Percentiles rank a stretch among this genome's conserved stretches.
Conservation (phyloP, 2,329 filamentous ascomycete genomes). For the Ophiostoma triangulosporum region DNA sequence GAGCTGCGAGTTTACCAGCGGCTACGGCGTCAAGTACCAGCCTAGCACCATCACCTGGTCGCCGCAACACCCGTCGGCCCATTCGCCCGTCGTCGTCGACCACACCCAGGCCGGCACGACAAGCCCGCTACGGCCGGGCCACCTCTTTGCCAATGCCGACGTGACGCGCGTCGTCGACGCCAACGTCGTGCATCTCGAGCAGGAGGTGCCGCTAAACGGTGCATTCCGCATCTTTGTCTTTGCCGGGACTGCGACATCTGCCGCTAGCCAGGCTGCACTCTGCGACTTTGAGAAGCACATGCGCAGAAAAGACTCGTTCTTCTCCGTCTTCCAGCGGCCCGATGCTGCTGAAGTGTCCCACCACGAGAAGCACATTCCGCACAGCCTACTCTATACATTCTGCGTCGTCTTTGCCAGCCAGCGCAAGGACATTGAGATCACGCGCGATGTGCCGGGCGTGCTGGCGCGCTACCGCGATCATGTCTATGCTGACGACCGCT, state of each 20-base stretch:
- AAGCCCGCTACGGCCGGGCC: slow-evolving; percentile 56
- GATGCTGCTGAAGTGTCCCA: slow-evolving; percentile 53
- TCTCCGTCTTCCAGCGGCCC: slow-evolving; percentile 46
- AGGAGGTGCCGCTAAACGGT: slow-evolving; percentile 78
- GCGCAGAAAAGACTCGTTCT: slow-evolving; percentile 56
- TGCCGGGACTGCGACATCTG: slow-evolving; percentile 60
- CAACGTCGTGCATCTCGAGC: slow-evolving; percentile 81
- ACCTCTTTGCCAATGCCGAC: slow-evolving; percentile 62
- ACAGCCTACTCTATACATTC: slow-evolving; percentile 69
- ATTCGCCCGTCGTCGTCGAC: slow-evolving; percentile 29
- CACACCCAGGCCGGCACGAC: slow-evolving; percentile 42
- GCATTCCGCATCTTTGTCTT: slow-evolving; percentile 80
- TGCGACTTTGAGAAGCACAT: slow-evolving; percentile 56
- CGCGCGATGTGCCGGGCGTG: slow-evolving; percentile 52
- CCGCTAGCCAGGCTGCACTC: slow-evolving; percentile 52
- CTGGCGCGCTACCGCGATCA: slow-evolving; percentile 68
- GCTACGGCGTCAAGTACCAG: slow-evolving; percentile 78
- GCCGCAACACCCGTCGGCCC: slow-evolving; percentile 54
- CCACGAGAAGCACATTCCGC: slow-evolving; percentile 74
- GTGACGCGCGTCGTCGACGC: slow-evolving; percentile 81
- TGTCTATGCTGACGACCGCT: slow-evolving; percentile 74
- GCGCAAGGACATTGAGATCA: slow-evolving; percentile 59
- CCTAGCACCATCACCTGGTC: slow-evolving; percentile 80
- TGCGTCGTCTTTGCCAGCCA: slow-evolving; percentile 60
- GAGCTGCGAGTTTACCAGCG: slow-evolving; percentile 81